Evolutionary conservation across 2,329 filamentous ascomycete genomes (phyloP), one percentile per base, ranked within the genome.

Genomic region (Verticillium longisporum): DNA sequence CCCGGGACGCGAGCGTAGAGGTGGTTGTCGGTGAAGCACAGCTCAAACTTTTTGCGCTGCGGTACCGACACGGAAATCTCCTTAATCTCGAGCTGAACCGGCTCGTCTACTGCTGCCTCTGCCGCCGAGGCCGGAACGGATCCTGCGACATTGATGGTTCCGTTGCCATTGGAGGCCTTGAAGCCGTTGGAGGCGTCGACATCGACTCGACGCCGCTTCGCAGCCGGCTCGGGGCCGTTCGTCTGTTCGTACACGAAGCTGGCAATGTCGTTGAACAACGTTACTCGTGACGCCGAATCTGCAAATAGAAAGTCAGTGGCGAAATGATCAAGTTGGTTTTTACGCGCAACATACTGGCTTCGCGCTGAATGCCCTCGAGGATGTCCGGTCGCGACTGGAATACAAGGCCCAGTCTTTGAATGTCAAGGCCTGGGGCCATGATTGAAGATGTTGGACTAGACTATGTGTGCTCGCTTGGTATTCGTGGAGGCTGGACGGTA

Each of bases 61-160:
- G 87, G 87, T 4, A 88, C 79, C 1, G 85, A 83, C n/a, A 89
- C 78, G 0, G 86, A 89, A 21, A 89, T 85, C 55, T 88, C 87
- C 71, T 86, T 87, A 62, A 89, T 77, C 64, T 83, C 83, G 18
- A 88, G 75, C 32, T 88, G 72, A 0, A 88, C 73, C 6, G 77
- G 67, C 66, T 88, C 84, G 6, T 76, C 73, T 1, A 76, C 75
- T 0, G 81, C 77, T 36, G 64, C 64, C 15, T 60, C 57, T 38
- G 59, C 65, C 60, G 61, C 64, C 62, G 58, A 56, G 14, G 67
- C 54, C 34, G 67, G 37, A 9, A 53, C 45, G 10, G 45, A 53
- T 53, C 45, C 45, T 11, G 45, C 45, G 21, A 45, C 45, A 15
- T 50, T 15, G 34, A 41, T 57, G 6, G 63, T 61, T 2, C 63